Evolutionary conservation across 2,329 filamentous ascomycete species (phyloP).

Genomic region (Coleophoma crateriformis): DNA sequence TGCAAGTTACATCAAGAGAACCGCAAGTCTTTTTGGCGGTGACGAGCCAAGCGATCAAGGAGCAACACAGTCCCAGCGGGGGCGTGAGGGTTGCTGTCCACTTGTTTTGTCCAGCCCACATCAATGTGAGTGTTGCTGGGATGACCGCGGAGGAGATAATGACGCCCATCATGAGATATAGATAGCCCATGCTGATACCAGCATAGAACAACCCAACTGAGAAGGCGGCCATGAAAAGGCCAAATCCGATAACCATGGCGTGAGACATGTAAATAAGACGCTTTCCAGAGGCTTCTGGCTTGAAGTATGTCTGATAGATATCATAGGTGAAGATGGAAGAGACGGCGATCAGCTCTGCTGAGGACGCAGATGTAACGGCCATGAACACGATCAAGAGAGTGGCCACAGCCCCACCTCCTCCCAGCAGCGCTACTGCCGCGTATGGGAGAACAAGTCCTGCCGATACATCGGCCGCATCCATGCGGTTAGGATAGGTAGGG

Average conservation of each 20-base stretch:
- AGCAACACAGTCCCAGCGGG: constrained; percentile 61
- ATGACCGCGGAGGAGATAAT: constrained; percentile 84
- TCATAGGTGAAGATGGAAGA: constrained; percentile 88
- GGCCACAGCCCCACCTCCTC: constrained; percentile 72
- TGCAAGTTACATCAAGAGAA: constrained; percentile 63
- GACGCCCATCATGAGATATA: constrained; percentile 87
- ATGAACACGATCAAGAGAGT: constrained; percentile 82
- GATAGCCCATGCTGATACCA: constrained; percentile 78
- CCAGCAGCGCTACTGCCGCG: constrained; percentile 76
- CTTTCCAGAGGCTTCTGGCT: constrained; percentile 69
- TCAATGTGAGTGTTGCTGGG: constrained; percentile 72
- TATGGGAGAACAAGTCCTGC: constrained; percentile 83
- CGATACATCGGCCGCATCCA: constrained; percentile 68
- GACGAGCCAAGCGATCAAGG: constrained; percentile 73
- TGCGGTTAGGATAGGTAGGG: constrained; percentile 67
- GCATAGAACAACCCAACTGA: constrained; percentile 45
- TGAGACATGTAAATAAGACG: constrained; percentile 78
- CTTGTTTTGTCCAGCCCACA: constrained; percentile 77
- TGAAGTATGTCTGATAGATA: constrained; percentile 81
- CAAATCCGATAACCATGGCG: constrained; percentile 66
- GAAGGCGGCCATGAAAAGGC: constrained; percentile 53
- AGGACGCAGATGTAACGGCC: constrained; percentile 82
- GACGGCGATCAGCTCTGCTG: constrained; percentile 79
- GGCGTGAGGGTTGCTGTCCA: constrained; percentile 67
- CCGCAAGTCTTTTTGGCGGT: constrained; percentile 67